A percentile compares a stretch with the other conserved stretches of the same genome.
These are phyloP conservation scores for Chlamydomonas applanata DNA, from an alignment of 139 green algal genomes.

Conservation along the genomic window DNA sequence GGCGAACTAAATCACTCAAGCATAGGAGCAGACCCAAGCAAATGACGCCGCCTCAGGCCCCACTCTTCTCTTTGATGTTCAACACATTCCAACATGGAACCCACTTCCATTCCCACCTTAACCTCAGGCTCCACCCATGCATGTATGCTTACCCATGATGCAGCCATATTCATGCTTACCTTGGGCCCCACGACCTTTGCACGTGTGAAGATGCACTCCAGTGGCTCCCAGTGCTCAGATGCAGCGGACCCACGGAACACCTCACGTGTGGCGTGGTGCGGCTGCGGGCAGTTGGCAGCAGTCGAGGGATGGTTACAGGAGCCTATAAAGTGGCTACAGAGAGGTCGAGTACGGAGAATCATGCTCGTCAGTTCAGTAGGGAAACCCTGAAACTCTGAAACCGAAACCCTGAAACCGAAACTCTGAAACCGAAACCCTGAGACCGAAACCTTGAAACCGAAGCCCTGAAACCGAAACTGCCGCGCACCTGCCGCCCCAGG, in stretches of 20 bases:
- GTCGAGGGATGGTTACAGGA: neutral
- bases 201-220: slow-evolving; percentile 21
- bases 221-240: slow-evolving; percentile 34
- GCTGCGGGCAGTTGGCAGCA: slow-evolving; percentile 29
- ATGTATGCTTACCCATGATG: no score
- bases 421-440: neutral
- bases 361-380: neutral
- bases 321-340: neutral
- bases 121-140: no score
- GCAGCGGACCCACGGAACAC: slow-evolving; percentile 66
- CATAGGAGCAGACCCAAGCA: neutral
- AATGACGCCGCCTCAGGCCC: neutral
- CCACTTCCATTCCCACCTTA: no score
- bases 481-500: slow-evolving; percentile 62
- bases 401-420: neutral
- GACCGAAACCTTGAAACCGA: neutral
- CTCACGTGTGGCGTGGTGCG: slow-evolving; percentile 76
- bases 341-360: neutral
- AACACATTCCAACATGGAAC: no score
- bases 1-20: no score
- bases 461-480: neutral
- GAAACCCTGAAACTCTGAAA: neutral
- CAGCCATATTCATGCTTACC: no score
- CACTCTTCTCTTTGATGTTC: no score
- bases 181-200: slow-evolving; percentile 14